Percentiles rank a stretch among this genome's conserved stretches.
Evolutionary conservation across 768 basidiomycete species (phyloP).

Genomic region (Boletellus emodensis): DNA sequence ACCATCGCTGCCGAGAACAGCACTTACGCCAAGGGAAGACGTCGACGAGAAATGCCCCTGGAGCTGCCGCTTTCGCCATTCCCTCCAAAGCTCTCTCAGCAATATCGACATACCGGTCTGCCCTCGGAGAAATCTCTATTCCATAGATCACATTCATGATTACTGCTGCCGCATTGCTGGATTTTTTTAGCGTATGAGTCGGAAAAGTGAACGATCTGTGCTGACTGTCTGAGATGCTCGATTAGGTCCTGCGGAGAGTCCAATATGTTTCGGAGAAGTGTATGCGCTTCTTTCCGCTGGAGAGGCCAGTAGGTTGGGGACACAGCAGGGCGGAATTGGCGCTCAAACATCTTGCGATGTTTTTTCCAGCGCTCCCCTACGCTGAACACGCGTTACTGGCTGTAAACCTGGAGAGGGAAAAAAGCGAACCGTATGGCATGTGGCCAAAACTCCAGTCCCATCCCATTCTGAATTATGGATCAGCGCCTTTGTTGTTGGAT

Average conservation of each 20-base stretch:
- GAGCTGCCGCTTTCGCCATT: constrained; percentile 47
- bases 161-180: constrained; percentile 46
- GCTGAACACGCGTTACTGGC: not conserved
- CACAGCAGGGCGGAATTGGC: constrained; percentile 45
- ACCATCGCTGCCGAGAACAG: not conserved
- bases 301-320: constrained; percentile 41
- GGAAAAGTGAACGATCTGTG: not conserved
- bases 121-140: constrained; percentile 39
- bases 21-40: constrained; percentile 41
- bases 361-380: constrained; percentile 50
- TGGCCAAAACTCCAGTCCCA: constrained; percentile 53
- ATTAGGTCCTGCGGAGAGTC: constrained; percentile 41
- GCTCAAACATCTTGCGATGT: constrained; percentile 51
- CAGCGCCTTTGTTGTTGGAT: not conserved
- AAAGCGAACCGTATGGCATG: constrained; percentile 44
- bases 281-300: constrained; percentile 43
- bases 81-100: constrained; percentile 51
- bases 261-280: constrained; percentile 43
- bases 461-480: constrained; percentile 36
- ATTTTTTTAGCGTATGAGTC: not conserved
- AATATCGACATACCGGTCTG: constrained; percentile 46
- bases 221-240: constrained; percentile 50
- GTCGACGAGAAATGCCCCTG: constrained; percentile 53
- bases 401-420: not conserved
- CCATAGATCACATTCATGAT: constrained; percentile 55